Evolutionary conservation across 768 basidiomycete species (phyloP), one percentile per base, ranked within the genome.

Genomic region (Boletellus sp.): DNA sequence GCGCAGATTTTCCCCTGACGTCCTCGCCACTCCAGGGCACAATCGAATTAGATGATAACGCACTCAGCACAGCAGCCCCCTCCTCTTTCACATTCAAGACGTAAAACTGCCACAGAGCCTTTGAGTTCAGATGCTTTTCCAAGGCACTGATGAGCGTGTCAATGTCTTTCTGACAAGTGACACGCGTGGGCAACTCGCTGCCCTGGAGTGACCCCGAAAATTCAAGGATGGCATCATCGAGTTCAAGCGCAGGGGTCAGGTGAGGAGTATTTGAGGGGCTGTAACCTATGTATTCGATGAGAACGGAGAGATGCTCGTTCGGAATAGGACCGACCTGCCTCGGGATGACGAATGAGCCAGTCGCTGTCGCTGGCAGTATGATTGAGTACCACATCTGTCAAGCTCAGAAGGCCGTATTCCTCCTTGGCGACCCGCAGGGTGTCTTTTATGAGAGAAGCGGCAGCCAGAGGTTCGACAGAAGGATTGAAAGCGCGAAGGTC

Each of bases 331-430:
- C 52, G 54, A 86, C 94, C 94, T 51, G 94, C 90, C 78, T 99
- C 96, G 1, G 96, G 96, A 66, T 99, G 96, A 6, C 94, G 83
- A 19, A 82, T 65, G 22, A 99, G 76, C 94, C 94, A 99, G 16
- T 83, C 75, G 55, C 86, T 93, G 64, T 98, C 92, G 64, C 91
- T 89, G 7, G 96, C 92, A 13, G 96, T 98, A 63, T 99, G 96
- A 66, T 99, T 99, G 48, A 97, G 79, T 5, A 99, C 96, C 45
- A 99, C 89, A 65, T 99, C 96, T 1, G 91, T 98, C 60, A 98
- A 66, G 58, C 85, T 89, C 50, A 96, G 75, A 38, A 99, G 72
- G 2, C 95, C 95, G 53, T 85, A 94, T 66, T 94, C 84, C 34
- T 94, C 84, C 62, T 78, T 81, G 7, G 93, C 91, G 13, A 81